These are phyloP conservation scores for Lactarius sp. DNA, from an alignment of 768 basidiomycete genomes.

Conservation along the genomic window DNA sequence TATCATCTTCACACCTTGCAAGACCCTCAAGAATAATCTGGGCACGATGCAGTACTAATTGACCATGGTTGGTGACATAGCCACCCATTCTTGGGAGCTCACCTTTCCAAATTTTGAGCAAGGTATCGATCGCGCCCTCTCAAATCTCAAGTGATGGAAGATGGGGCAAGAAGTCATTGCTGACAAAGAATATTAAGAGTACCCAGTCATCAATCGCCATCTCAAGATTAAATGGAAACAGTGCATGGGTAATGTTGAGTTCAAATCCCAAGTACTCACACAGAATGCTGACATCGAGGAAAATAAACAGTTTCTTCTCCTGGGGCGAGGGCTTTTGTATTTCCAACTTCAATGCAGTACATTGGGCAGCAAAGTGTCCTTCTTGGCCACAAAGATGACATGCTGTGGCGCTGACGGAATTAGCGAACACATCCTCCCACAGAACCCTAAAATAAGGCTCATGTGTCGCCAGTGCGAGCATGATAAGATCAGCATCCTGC, in stretches of 20 bases:
- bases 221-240: constrained; percentile 90
- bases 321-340: constrained; percentile 55
- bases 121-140: constrained; percentile 96
- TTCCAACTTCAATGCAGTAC: constrained; percentile 74
- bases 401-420: constrained; percentile 60
- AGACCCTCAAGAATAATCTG: too few species aligned
- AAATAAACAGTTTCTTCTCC: constrained; percentile 96
- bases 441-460: too few species aligned
- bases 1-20: too few species aligned
- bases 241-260: constrained; percentile 69
- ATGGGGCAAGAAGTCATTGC: too few species aligned
- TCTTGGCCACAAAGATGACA: constrained; percentile 93
- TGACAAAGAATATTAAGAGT: too few species aligned
- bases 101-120: constrained; percentile 92
- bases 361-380: constrained; percentile 94
- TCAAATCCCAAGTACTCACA: constrained; percentile 98
- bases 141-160: constrained; percentile 97
- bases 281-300: constrained; percentile 92
- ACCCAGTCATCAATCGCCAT: constrained; percentile 99
- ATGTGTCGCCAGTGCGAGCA: too few species aligned
- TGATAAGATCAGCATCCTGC: too few species aligned
- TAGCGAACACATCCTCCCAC: too few species aligned
- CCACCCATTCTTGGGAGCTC: constrained; percentile 96
- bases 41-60: too few species aligned
- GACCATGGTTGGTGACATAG: constrained; percentile 91